Base-by-base conservation (phyloP, 78 protist species). In the Creolimax fragrantissima region DNA sequence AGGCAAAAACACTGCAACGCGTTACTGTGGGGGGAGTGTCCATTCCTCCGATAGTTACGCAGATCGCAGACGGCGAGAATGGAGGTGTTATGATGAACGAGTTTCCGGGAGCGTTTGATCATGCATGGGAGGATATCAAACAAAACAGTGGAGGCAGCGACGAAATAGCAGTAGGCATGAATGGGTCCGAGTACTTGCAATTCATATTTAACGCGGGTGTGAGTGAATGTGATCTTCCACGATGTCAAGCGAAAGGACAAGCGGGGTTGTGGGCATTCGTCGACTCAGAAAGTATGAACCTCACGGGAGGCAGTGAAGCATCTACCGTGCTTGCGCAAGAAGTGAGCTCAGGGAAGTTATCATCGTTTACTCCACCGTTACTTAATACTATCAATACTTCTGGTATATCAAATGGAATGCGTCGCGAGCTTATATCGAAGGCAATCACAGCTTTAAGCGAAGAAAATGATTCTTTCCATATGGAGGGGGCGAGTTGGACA, bases 11-110 rank as follows among this genome's bases (percentile, higher is more conserved):
- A n/a, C 11, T 45, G 36, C 66, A 5, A 24, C 1, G 67, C 7
- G 2, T 43, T 36, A 11, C 7, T 6, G 32, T 88, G 17, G 2
- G 90, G 6, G 44, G 44, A 5, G 11, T 45, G 41, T 7, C 11
- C 24, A 32, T 88, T 45, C 67, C 67, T 24, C 90, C 90, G 6
- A 35, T 88, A 24, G 90, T 88, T 32, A 88, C 90, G 5, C 90
- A 88, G 67, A 88, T 88, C 2, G 90, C 90, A 17, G 90, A 88
- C 67, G 90, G 90, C 41, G 90, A 88, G 90, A 88, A 88, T 74
- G 90, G 90, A 5, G 90, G 90, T 1, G 90, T 88, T 0, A 88
- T 88, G 90, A 88, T 88, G 90, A 88, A 88, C 7, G 90, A 88
- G 44, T 88, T 88, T 88, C 90, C 90, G 85, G 35, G 90, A 24